Conservation (phyloP, 345 rosid species). For the Dovyalis caffra region DNA sequence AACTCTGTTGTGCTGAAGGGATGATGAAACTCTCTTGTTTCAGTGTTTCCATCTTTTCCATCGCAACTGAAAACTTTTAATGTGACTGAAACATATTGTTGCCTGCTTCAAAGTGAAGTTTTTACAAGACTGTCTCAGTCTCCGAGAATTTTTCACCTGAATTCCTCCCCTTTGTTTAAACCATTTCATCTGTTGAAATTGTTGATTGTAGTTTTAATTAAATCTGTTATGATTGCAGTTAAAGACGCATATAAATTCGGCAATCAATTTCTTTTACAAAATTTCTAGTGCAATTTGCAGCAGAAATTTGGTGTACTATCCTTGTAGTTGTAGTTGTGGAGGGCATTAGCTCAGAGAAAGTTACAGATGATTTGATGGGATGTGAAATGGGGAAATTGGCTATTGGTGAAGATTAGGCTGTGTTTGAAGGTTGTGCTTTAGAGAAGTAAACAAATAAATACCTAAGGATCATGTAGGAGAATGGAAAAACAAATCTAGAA, state of each 20-base stretch:
- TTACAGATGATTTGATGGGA: no score
- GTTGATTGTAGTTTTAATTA: background rate
- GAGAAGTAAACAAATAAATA: no score
- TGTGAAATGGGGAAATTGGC: no score
- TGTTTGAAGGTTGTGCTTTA: no score
- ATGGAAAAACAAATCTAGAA: no score
- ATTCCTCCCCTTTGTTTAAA: background rate
- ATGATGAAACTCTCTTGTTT: slow-evolving; percentile 38
- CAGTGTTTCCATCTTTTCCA: slow-evolving; percentile 36
- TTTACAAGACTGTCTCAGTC: slow-evolving; percentile 18
- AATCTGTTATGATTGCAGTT: background rate
- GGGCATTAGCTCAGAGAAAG: background rate
- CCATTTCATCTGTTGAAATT: background rate
- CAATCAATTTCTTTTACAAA: background rate
- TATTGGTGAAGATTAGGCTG: no score
- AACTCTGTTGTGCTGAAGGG: slow-evolving; percentile 39
- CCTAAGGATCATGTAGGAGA: no score
- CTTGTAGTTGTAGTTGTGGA: background rate
- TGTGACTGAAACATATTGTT: slow-evolving; percentile 37
- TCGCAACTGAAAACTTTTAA: slow-evolving; percentile 32
- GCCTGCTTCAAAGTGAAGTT: slow-evolving; percentile 38
- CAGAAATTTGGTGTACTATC: background rate
- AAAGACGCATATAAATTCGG: background rate
- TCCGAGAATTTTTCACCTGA: background rate
- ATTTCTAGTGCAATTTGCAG: background rate